Base-by-base conservation (phyloP, 805 yeast genomes). In the Pichia insulana region DNA sequence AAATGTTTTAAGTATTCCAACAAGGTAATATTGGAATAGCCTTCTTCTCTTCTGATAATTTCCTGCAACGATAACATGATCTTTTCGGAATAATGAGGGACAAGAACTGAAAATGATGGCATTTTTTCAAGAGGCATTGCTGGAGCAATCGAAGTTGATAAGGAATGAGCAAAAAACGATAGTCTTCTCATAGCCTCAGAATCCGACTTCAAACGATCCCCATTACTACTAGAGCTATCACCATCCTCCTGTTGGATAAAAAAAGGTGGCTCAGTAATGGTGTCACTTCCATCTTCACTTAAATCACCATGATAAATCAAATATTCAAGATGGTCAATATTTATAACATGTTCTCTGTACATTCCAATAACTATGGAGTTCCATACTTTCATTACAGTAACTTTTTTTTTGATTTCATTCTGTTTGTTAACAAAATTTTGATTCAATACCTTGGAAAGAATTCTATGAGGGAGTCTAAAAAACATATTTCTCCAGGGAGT, bases 401-500 rank as follows among this genome's bases (percentile, higher is more conserved):
- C 97, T 77, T 92, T 92, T 53, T 97, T 97, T 69, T 92, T 90
- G 71, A 92, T 90, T 72, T 92, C 90, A 62, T 90, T 87, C 71
- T 92, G 97, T 97, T 92, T 90, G 64, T 92, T 97, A 52, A 96
- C 8, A 8, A 8, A 22, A 8, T 22, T 85, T 30, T 98, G 92
- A 37, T 97, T 97, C 68, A 92, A 77, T 52, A 92, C 81, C 78
- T 92, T 92, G 43, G 97, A 87, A 74, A 90, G 92, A 54, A 92
- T 87, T 80, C 99, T 87, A 80, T 92, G 92, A 62, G 99, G 99
- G 62, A 92, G 72, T 67, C 99, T 82, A 42, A 96, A 81, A 74
- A 90, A 92, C 55, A 92, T 89, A 65, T 94, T 92, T 78, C 97
- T 86, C 99, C 99, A 92, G 49, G 99, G 99, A 34, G 99, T 92